Evolutionary conservation across 2,329 filamentous ascomycete species (phyloP).

Genomic region (Alternaria sp.): DNA sequence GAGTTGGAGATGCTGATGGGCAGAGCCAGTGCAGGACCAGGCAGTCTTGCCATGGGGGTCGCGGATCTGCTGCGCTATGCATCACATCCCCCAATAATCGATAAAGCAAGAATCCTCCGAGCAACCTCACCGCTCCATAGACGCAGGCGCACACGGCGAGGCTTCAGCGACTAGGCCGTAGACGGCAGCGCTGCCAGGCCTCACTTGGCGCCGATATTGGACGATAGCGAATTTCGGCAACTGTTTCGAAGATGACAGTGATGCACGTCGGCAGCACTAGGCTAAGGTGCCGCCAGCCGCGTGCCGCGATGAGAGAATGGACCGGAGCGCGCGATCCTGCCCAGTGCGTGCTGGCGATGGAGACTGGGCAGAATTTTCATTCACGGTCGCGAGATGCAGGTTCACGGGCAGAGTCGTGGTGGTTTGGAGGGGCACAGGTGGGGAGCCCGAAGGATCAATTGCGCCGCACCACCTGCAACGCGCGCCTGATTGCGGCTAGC

Average conservation of each 20-base stretch:
- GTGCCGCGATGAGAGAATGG: slow-evolving; percentile 24
- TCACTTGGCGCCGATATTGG: slow-evolving; percentile 32
- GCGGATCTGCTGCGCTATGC: slow-evolving; percentile 17
- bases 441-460: slow-evolving; percentile 14
- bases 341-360: slow-evolving; percentile 3
- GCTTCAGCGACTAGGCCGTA: slow-evolving; percentile 13
- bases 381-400: slow-evolving; percentile 11
- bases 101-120: slow-evolving; percentile 20
- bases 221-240: slow-evolving; percentile 22
- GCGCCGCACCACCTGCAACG: slow-evolving; percentile 21
- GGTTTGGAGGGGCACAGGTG: slow-evolving; percentile 10
- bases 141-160: slow-evolving; percentile 11
- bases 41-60: not conserved
- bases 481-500: slow-evolving; percentile 20
- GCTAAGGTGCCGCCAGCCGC: slow-evolving; percentile 29
- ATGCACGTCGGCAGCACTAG: slow-evolving; percentile 30
- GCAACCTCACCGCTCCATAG: slow-evolving; percentile 22
- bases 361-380: slow-evolving; percentile 7
- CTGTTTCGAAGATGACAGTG: slow-evolving; percentile 18
- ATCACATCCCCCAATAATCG: slow-evolving; percentile 6
- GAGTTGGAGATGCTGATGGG: slow-evolving; percentile 13
- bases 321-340: slow-evolving; percentile 14
- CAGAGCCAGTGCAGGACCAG: slow-evolving; percentile 1
- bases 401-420: not conserved
- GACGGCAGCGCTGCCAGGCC: not conserved